Conservation (phyloP, 345 rosid genomes). For the Salix exigua region DNA sequence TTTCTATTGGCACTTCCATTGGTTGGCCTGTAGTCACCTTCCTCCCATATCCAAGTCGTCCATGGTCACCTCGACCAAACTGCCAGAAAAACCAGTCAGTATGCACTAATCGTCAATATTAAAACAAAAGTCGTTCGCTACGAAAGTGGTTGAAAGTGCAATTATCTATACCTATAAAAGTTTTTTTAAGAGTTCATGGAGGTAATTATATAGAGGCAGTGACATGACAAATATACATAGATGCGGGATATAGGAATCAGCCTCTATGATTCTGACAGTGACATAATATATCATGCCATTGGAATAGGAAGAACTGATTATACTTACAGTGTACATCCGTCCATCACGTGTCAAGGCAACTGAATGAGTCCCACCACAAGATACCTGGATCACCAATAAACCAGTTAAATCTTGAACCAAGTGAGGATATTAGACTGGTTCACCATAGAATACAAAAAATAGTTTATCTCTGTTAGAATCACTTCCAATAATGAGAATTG, state of each 20-base stretch:
- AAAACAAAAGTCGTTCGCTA: background rate
- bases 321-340: conserved; percentile 81
- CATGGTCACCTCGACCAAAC: conserved; percentile 99
- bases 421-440: background rate
- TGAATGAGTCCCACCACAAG: conserved; percentile 99
- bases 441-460: background rate
- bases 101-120: background rate
- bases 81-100: conserved; percentile 28
- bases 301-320: background rate
- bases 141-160: background rate
- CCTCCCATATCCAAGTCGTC: conserved; percentile 89
- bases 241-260: background rate
- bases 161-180: background rate
- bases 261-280: background rate
- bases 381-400: conserved; percentile 48
- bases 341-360: conserved; percentile 90
- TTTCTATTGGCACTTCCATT: conserved; percentile 68
- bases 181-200: background rate
- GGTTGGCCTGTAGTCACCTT: conserved; percentile 91
- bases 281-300: background rate
- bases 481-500: background rate
- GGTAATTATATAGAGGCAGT: background rate
- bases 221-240: background rate
- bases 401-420: background rate
- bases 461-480: background rate